phyloP scores from a whole-genome alignment of 768 basidiomycete genomes.

The Symmetrospora coprosmae region DNA sequence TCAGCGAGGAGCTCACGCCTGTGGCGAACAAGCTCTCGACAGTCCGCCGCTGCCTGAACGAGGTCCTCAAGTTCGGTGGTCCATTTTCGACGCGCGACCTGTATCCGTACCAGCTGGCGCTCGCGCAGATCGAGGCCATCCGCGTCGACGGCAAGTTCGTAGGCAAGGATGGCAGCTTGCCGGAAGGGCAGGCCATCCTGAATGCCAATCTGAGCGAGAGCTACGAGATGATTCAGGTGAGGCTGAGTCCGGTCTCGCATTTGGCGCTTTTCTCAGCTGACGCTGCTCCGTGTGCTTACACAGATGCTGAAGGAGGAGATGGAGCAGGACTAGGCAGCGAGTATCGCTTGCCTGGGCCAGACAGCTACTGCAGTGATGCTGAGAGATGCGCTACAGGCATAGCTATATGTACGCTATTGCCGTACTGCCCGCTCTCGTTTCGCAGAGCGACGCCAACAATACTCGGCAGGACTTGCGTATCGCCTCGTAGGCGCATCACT shows the following conservation, averaged over 20 bases:
- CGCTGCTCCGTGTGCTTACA: background rate
- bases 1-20: conserved; percentile 86
- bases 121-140: conserved; percentile 81
- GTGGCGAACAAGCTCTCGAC: conserved; percentile 33
- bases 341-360: no score
- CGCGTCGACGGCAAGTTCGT: conserved; percentile 87
- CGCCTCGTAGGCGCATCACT: no score
- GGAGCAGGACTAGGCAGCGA: conserved; percentile 20
- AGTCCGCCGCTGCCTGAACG: conserved; percentile 30
- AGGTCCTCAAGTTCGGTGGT: conserved; percentile 30
- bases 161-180: conserved; percentile 70
- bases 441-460: no score
- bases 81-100: conserved; percentile 28
- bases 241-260: no score
- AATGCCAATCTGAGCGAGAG: conserved; percentile 93
- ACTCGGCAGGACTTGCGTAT: no score
- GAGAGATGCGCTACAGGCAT: no score
- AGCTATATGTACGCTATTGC: no score
- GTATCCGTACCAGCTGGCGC: conserved; percentile 34
- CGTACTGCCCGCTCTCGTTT: no score
- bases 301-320: conserved; percentile 24
- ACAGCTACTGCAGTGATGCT: no score
- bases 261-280: background rate
- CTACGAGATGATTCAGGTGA: conserved; percentile 47
- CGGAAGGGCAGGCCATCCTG: conserved; percentile 90